Evolutionary conservation across 2,329 filamentous ascomycete species (phyloP), one percentile per base, ranked within the genome.

Genomic region (Dendrostoma leiphaemia): DNA sequence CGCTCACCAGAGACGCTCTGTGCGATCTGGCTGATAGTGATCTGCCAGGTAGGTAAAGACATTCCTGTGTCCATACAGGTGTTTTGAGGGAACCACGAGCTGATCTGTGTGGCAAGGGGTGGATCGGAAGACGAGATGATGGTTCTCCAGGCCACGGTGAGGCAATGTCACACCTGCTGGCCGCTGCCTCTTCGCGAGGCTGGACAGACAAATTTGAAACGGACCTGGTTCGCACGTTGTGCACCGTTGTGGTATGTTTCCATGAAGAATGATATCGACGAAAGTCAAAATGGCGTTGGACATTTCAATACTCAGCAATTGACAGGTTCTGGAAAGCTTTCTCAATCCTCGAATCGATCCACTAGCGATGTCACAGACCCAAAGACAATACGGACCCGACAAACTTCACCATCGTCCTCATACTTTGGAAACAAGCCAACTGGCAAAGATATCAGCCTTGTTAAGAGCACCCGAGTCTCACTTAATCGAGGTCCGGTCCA

Each of bases 21-120:
- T 15, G 67, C 70, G 5, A 65, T 73, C 5, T 73, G 72, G 49
- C 53, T 73, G 8, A 58, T 72, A 17, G 67, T 71, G 63, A 63
- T 73, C 28, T 65, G 62, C 10, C 67, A 72, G 61, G 69, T 70
- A 49, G 7, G 64, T 51, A 45, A 29, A 54, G 57, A 43, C 31
- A 15, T 4, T 8, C 17, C 6, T 45, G 7, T 40, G 13, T 13
- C 12, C n/a, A 4, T n/a, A 15, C 26, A 34, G 10, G 21, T 19
- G 15, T 2, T 8, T 38, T 1, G 15, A 23, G n/a, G n/a, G n/a
- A n/a, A n/a, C n/a, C n/a, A n/a, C n/a, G n/a, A n/a, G n/a, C n/a
- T n/a, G n/a, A n/a, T n/a, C n/a, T n/a, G n/a, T n/a, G n/a, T n/a
- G n/a, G n/a, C n/a, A n/a, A 67, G 69, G 64, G 64, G 1, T 72